Evolutionary conservation across 2,329 filamentous ascomycete genomes (phyloP).

Genomic region (Plenodomus biglobosus): DNA sequence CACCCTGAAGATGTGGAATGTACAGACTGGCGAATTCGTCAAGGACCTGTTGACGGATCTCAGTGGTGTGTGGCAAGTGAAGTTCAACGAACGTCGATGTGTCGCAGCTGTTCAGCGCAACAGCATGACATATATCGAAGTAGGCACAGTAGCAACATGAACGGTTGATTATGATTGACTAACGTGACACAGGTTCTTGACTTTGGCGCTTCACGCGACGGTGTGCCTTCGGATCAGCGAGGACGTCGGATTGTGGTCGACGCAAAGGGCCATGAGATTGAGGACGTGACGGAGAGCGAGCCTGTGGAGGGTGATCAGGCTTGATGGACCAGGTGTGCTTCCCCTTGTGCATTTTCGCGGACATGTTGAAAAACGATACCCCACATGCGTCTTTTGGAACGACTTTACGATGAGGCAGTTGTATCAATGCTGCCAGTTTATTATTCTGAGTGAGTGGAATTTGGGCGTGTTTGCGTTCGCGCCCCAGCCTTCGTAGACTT

Average conservation of each 20-base stretch:
- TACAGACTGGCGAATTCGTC: constrained; percentile 86
- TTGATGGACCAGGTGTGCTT: constrained; percentile 10
- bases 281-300: constrained; percentile 39
- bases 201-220: constrained; percentile 91
- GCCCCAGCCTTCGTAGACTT: too few relatives aligned
- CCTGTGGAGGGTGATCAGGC: constrained; percentile 32
- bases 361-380: constrained; percentile 38
- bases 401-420: constrained; percentile 15
- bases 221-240: constrained; percentile 72
- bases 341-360: constrained; percentile 21
- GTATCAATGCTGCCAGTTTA: constrained; percentile 3
- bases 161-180: background rate
- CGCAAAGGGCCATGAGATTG: constrained; percentile 39
- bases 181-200: constrained; percentile 76
- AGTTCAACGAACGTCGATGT: constrained; percentile 92
- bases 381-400: constrained; percentile 21
- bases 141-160: constrained; percentile 15
- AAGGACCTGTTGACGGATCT: constrained; percentile 91
- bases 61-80: constrained; percentile 98
- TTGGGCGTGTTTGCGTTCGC: constrained; percentile 4
- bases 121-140: constrained; percentile 92
- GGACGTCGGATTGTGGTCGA: constrained; percentile 71
- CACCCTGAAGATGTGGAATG: constrained; percentile 98
- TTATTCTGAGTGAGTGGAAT: constrained; percentile 7
- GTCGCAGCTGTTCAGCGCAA: constrained; percentile 96